These are phyloP conservation scores for Geum urbanum DNA, from an alignment of 306 rosid genomes.

Conservation along the genomic window DNA sequence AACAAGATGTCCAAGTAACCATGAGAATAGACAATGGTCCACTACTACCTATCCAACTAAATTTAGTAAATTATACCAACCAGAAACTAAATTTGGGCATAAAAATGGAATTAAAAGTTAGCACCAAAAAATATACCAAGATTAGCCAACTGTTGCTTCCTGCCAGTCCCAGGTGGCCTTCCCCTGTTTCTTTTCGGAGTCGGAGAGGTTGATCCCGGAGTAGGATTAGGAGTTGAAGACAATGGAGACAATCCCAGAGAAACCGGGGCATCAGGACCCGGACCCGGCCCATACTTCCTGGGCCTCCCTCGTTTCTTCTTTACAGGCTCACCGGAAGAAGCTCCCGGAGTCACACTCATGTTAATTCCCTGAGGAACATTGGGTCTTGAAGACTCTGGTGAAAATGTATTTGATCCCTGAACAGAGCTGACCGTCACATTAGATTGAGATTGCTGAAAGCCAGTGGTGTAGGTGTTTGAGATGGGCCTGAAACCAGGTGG, in stretches of 20 bases:
- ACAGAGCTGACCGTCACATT: conserved; percentile 46
- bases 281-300: conserved; percentile 69
- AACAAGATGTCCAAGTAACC: conserved; percentile 5
- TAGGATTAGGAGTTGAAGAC: conserved; percentile 47
- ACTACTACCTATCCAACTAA: conserved; percentile 2
- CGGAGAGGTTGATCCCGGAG: conserved; percentile 38
- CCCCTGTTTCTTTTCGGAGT: conserved; percentile 56
- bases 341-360: conserved; percentile 25
- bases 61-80: conserved; percentile 4
- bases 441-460: conserved; percentile 51
- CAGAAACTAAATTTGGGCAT: not conserved
- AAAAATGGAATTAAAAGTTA: not conserved
- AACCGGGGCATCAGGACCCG: conserved; percentile 51
- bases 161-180: conserved; percentile 85
- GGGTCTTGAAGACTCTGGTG: conserved; percentile 44
- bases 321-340: conserved; percentile 56
- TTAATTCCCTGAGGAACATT: conserved; percentile 23
- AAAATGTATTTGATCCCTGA: conserved; percentile 45
- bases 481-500: conserved; percentile 65
- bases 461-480: conserved; percentile 34
- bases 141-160: conserved; percentile 80
- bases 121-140: conserved; percentile 48
- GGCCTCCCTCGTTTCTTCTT: conserved; percentile 97
- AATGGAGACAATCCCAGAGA: conserved; percentile 72
- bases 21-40: not conserved